Conservation (phyloP, 257 asterid genomes). For the Solanum virginianum region DNA sequence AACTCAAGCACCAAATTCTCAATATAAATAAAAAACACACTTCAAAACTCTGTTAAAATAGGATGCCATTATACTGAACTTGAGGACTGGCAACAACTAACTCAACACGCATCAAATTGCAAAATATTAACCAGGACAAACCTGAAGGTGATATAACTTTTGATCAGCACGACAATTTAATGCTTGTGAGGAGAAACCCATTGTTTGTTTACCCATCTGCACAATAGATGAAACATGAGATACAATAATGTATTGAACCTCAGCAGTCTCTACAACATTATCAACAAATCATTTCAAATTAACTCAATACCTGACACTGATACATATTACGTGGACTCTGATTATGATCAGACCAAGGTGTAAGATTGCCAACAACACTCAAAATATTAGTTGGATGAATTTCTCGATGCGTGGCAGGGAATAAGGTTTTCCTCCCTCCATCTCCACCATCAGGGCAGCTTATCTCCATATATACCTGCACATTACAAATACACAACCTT, state of each 20-base stretch:
- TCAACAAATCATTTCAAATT: neutral
- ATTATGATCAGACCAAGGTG: slow-evolving; percentile 99
- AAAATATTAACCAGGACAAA: slow-evolving; percentile 1
- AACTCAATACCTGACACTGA: slow-evolving; percentile 80
- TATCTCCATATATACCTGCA: slow-evolving; percentile 93
- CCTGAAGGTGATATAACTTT: slow-evolving; percentile 99
- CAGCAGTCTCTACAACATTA: neutral
- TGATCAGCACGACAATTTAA: slow-evolving; percentile 83
- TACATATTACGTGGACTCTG: slow-evolving; percentile 99
- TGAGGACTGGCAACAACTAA: neutral
- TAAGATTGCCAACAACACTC: slow-evolving; percentile 90
- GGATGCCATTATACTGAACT: neutral
- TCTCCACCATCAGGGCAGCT: slow-evolving; percentile 92
- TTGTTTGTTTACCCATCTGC: slow-evolving; percentile 97
- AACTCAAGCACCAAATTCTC: neutral
- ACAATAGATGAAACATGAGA: neutral
- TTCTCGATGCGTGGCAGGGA: slow-evolving; percentile 93
- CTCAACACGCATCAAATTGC: neutral
- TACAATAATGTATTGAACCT: neutral
- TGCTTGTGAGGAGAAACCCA: slow-evolving; percentile 93
- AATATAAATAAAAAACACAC: neutral
- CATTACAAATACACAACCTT: slow-evolving; percentile 4
- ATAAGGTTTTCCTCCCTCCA: slow-evolving; percentile 68
- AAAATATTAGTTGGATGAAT: slow-evolving; percentile 89
- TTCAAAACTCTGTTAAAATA: neutral